These are phyloP conservation scores for Acanthochlamys bracteata DNA, from an alignment of 106 monocot species.

Conservation along the genomic window DNA sequence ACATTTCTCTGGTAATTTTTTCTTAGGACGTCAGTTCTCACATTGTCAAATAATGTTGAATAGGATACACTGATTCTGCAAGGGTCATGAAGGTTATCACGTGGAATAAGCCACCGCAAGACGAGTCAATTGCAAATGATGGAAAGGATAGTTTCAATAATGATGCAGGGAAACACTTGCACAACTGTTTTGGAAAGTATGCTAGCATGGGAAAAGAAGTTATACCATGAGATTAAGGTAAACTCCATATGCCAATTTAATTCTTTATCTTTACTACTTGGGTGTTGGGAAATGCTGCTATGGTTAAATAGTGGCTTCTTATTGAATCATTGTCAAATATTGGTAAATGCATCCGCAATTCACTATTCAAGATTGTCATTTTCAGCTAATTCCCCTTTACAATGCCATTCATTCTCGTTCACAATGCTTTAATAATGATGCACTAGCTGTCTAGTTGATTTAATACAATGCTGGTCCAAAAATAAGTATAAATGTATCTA, in stretches of 20 bases:
- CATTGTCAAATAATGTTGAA: background rate
- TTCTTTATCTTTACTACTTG: background rate
- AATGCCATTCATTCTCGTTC: no score
- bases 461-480: no score
- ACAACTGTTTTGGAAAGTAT: conserved; percentile 34
- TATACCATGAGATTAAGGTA: conserved; percentile 43
- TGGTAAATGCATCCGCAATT: no score
- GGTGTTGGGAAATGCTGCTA: background rate
- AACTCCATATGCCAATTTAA: background rate
- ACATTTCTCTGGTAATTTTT: background rate
- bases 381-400: no score
- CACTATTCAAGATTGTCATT: no score
- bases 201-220: conserved; percentile 42
- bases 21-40: background rate
- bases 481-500: no score
- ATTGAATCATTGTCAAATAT: no score
- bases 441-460: no score
- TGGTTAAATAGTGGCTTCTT: no score
- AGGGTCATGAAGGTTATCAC: conserved; percentile 38
- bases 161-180: conserved; percentile 34
- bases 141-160: conserved; percentile 28
- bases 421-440: no score
- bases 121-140: conserved; percentile 13
- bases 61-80: conserved; percentile 33
- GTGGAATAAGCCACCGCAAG: conserved; percentile 35